Percentiles rank a stretch among this genome's conserved stretches.
Conservation (phyloP, 306 rosid genomes). For the Castanopsis chinensis region DNA sequence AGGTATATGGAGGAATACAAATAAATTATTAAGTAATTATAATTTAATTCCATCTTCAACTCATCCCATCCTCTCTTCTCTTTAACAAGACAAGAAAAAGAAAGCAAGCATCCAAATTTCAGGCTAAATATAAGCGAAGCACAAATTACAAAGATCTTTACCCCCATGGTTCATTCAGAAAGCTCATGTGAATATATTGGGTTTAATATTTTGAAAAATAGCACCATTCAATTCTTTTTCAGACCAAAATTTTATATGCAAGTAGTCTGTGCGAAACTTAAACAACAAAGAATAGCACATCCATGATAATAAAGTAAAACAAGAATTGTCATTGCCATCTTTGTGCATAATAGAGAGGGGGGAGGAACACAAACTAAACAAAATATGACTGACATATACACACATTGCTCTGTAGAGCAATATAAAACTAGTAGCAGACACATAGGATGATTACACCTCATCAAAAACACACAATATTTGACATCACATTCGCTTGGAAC, state of each 20-base stretch:
- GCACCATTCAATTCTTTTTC: background rate
- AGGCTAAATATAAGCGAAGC: background rate
- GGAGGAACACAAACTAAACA: too few species aligned
- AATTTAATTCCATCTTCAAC: background rate
- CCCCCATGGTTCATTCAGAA: background rate
- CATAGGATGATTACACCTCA: too few species aligned
- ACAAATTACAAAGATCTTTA: background rate
- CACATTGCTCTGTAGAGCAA: too few species aligned
- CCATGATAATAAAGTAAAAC: background rate
- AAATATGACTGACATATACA: too few species aligned
- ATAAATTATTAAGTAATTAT: background rate
- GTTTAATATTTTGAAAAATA: background rate
- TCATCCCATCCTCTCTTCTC: background rate
- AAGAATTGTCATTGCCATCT: background rate
- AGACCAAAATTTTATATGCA: background rate
- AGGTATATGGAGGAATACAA: slow-evolving; percentile 6
- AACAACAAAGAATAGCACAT: background rate
- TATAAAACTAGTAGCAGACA: too few species aligned
- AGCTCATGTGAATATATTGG: background rate
- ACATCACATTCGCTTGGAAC: too few species aligned
- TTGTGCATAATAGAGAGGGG: too few species aligned
- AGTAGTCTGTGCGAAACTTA: background rate
- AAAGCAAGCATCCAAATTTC: background rate
- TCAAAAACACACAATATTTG: too few species aligned
- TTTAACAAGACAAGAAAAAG: background rate